Conservation (phyloP, 2,329 filamentous ascomycete species). For the Torrubiella hemipterigena region DNA sequence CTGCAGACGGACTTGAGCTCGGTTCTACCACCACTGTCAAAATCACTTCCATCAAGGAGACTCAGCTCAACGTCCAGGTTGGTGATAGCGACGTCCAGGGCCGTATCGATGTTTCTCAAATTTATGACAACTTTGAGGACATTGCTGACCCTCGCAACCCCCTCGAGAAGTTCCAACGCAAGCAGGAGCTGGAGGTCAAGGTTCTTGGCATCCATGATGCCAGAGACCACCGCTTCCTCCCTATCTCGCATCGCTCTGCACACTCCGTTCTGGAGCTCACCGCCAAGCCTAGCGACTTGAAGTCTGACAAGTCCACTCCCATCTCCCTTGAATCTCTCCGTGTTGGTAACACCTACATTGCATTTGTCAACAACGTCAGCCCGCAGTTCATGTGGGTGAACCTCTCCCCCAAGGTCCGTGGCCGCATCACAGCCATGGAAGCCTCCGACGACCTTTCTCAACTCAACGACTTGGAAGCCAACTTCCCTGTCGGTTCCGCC, state of each 20-base stretch:
- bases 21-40: slow-evolving; percentile 66
- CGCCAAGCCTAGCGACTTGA: slow-evolving; percentile 57
- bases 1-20: slow-evolving; percentile 59
- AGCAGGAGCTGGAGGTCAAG: slow-evolving; percentile 60
- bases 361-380: slow-evolving; percentile 82
- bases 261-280: slow-evolving; percentile 84
- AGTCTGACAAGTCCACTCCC: slow-evolving; percentile 29
- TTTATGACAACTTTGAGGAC: slow-evolving; percentile 80
- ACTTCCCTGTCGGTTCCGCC: slow-evolving; percentile 86
- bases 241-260: slow-evolving; percentile 72
- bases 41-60: slow-evolving; percentile 76
- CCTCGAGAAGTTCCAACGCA: slow-evolving; percentile 57
- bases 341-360: slow-evolving; percentile 59
- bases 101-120: slow-evolving; percentile 83
- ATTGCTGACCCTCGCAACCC: slow-evolving; percentile 75
- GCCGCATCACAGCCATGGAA: slow-evolving; percentile 71
- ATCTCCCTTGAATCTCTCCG: slow-evolving; percentile 63
- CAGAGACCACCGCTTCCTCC: slow-evolving; percentile 80
- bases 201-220: slow-evolving; percentile 84
- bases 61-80: slow-evolving; percentile 83
- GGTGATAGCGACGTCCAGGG: slow-evolving; percentile 65
- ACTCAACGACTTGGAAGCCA: slow-evolving; percentile 60
- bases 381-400: slow-evolving; percentile 82
- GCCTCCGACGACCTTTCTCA: slow-evolving; percentile 77
- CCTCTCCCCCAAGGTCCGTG: slow-evolving; percentile 76